phyloP scores from a whole-genome alignment of 2,329 filamentous ascomycete species.

The Aspergillus fructus region DNA sequence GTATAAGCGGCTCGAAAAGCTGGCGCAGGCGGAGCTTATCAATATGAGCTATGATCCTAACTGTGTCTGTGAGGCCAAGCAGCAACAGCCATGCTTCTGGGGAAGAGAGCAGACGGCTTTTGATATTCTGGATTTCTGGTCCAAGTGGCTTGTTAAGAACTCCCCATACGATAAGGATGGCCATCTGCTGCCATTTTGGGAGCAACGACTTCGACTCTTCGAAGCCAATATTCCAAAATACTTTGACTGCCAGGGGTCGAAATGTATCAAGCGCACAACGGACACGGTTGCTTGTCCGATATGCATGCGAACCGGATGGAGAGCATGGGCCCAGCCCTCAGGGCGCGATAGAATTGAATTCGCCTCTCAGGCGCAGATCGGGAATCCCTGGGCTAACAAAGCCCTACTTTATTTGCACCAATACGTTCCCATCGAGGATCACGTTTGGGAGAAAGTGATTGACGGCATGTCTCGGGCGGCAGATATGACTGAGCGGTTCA shows the following conservation, averaged over 20 bases:
- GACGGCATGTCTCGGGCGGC: slow-evolving; percentile 1
- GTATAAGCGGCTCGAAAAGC: slow-evolving; percentile 14
- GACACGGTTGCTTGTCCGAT: slow-evolving; percentile 9
- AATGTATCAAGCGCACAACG: neutral
- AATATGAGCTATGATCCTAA: slow-evolving; percentile 7
- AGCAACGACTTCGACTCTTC: slow-evolving; percentile 7
- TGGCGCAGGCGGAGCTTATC: slow-evolving; percentile 12
- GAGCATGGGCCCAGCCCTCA: slow-evolving; percentile 9
- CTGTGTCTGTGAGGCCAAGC: slow-evolving; percentile 8
- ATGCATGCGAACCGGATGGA: slow-evolving; percentile 17
- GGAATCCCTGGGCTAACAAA: slow-evolving; percentile 6
- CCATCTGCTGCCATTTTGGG: slow-evolving; percentile 15
- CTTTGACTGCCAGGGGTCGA: slow-evolving; percentile 2
- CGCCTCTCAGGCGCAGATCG: slow-evolving; percentile 7
- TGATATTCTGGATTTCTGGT: slow-evolving; percentile 14
- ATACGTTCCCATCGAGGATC: slow-evolving; percentile 4
- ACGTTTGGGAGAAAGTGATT: neutral
- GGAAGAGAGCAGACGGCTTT: slow-evolving; percentile 5
- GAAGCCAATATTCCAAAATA: neutral
- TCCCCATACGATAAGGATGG: slow-evolving; percentile 10
- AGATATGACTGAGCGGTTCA: slow-evolving; percentile 3
- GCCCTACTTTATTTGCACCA: slow-evolving; percentile 4
- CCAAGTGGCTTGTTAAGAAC: slow-evolving; percentile 12
- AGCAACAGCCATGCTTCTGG: slow-evolving; percentile 11
- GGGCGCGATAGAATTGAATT: slow-evolving; percentile 2